Conservation (phyloP, 257 asterid genomes). For the Misopates orontium region DNA sequence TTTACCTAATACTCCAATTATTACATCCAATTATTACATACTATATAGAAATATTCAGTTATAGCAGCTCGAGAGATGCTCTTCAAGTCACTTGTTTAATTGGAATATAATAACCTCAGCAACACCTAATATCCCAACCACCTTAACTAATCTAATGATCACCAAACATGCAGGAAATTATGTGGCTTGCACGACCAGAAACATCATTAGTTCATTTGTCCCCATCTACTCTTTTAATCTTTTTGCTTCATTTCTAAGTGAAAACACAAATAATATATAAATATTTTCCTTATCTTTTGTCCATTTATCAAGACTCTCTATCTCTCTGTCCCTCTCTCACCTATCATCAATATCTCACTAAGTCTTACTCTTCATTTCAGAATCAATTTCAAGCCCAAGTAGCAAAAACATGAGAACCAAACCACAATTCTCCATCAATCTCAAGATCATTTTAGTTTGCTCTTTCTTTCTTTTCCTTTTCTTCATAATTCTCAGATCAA, state of each 20-base stretch:
- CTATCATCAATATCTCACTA: no score
- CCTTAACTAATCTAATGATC: slow-evolving; percentile 3
- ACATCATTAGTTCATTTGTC: slow-evolving; percentile 30
- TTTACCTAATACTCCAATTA: slow-evolving; percentile 6
- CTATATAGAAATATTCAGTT: no score
- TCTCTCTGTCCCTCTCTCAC: slow-evolving; percentile 11
- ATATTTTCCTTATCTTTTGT: not conserved
- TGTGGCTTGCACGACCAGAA: slow-evolving; percentile 29
- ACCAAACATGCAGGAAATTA: slow-evolving; percentile 27
- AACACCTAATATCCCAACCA: slow-evolving; percentile 23
- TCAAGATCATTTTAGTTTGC: slow-evolving; percentile 39
- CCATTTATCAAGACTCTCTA: slow-evolving; percentile 13
- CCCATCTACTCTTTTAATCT: slow-evolving; percentile 18
- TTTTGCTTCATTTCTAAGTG: slow-evolving; percentile 30
- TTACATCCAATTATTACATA: no score
- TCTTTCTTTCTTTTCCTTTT: slow-evolving; percentile 41
- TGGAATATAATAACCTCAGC: slow-evolving; percentile 2
- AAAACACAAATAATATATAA: not conserved
- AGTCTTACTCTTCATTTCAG: not conserved
- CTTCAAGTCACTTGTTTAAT: not conserved
- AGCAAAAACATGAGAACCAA: slow-evolving; percentile 40
- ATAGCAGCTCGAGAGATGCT: not conserved
- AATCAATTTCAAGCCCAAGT: not conserved
- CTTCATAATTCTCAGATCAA: slow-evolving; percentile 40
- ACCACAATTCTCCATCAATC: slow-evolving; percentile 36